phyloP scores from a whole-genome alignment of 257 asterid genomes.

The Plantago elongata region DNA sequence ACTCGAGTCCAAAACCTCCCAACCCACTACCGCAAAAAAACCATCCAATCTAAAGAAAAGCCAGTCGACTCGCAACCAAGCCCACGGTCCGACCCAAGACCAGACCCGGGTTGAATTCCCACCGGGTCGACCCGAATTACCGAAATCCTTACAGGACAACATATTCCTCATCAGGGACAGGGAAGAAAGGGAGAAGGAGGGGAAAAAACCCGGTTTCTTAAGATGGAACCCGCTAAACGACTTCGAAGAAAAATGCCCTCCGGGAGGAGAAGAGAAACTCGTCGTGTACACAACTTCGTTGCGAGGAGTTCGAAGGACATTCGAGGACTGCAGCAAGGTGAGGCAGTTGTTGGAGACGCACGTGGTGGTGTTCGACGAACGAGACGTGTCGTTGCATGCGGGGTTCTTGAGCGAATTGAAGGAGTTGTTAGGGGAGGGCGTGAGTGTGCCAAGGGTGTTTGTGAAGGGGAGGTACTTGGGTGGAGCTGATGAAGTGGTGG shows the following conservation, averaged over 20 bases:
- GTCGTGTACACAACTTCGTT: slow-evolving; percentile 88
- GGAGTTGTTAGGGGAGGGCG: slow-evolving; percentile 52
- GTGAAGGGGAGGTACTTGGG: slow-evolving; percentile 92
- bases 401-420: slow-evolving; percentile 54
- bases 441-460: slow-evolving; percentile 67
- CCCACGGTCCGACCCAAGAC: neutral
- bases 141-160: slow-evolving; percentile 64
- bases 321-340: slow-evolving; percentile 68
- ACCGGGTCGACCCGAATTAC: slow-evolving; percentile 11
- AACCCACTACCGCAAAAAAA: too few relatives aligned
- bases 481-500: slow-evolving; percentile 72
- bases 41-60: slow-evolving; percentile 19
- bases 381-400: slow-evolving; percentile 73
- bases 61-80: slow-evolving; percentile 15
- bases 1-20: slow-evolving; percentile 46
- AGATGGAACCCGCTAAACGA: slow-evolving; percentile 58
- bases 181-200: slow-evolving; percentile 58
- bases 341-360: slow-evolving; percentile 63
- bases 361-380: slow-evolving; percentile 75
- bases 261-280: slow-evolving; percentile 62
- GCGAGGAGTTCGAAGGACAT: slow-evolving; percentile 84
- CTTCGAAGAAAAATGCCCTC: slow-evolving; percentile 68
- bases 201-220: slow-evolving; percentile 39
- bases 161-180: slow-evolving; percentile 66
- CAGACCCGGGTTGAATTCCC: neutral